Evolutionary conservation across 306 rosid species (phyloP).

Genomic region (Prunus campanulata): DNA sequence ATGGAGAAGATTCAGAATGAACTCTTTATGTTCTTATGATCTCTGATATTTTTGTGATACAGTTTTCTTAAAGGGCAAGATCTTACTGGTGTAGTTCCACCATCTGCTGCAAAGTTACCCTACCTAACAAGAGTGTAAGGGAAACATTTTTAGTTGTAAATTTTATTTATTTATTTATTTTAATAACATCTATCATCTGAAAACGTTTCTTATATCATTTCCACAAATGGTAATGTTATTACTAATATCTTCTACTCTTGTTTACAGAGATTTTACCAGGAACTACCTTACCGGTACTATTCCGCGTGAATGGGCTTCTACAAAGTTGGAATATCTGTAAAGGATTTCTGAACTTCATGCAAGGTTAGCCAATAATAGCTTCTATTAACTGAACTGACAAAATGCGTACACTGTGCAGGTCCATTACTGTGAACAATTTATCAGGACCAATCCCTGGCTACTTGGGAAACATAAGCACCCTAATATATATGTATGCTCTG

Average conservation of each 20-base stretch:
- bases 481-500: background rate
- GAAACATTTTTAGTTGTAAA: background rate
- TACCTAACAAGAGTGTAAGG: conserved; percentile 7
- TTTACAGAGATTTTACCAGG: conserved; percentile 11
- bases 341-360: background rate
- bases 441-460: conserved; percentile 25
- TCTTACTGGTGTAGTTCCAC: conserved; percentile 17
- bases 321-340: conserved; percentile 10
- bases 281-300: conserved; percentile 20
- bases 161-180: background rate
- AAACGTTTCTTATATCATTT: background rate
- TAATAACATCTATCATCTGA: background rate
- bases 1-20: too few species aligned
- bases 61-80: conserved; percentile 13
- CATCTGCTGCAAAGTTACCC: conserved; percentile 8
- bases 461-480: conserved; percentile 23
- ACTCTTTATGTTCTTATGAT: too few species aligned
- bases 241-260: background rate
- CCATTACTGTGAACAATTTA: conserved; percentile 15
- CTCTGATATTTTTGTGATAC: background rate
- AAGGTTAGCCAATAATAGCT: background rate
- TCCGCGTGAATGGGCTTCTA: conserved; percentile 10
- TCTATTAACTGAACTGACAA: background rate
- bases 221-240: background rate
- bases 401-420: conserved; percentile 14